Evolutionary conservation across 352 stramenopile species (phyloP).

Genomic region (Phytophthora quininea): DNA sequence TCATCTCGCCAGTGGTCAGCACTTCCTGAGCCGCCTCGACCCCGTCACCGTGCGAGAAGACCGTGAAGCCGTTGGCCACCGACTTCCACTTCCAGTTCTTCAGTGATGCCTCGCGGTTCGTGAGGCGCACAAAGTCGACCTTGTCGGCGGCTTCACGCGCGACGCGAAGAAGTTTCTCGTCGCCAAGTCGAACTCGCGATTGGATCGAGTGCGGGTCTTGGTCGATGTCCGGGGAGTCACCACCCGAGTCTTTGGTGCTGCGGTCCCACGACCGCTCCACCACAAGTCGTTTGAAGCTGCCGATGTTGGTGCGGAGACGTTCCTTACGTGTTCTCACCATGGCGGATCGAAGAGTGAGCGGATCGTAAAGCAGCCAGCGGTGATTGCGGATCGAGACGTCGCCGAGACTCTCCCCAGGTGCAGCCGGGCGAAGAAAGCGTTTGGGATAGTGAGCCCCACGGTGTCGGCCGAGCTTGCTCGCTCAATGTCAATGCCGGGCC

Average conservation of each 20-base stretch:
- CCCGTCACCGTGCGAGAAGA: conserved; percentile 38
- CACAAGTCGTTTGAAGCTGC: conserved; percentile 30
- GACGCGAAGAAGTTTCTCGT: conserved; percentile 26
- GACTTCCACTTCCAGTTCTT: conserved; percentile 42
- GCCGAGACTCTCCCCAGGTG: conserved; percentile 7
- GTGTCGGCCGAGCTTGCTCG: conserved; percentile 11
- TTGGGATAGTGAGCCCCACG: conserved; percentile 30
- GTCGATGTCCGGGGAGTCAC: conserved; percentile 23
- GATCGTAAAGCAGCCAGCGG: background rate
- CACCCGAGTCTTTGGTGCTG: conserved; percentile 27
- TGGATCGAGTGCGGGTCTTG: conserved; percentile 18
- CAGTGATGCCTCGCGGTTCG: conserved; percentile 32
- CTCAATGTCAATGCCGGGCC: conserved; percentile 9
- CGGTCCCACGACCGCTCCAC: conserved; percentile 28
- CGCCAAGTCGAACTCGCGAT: conserved; percentile 20
- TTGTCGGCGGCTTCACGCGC: conserved; percentile 31
- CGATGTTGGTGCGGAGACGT: conserved; percentile 18
- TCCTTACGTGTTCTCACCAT: conserved; percentile 29
- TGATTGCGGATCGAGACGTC: conserved; percentile 2
- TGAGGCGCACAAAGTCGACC: conserved; percentile 33
- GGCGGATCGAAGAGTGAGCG: conserved; percentile 29
- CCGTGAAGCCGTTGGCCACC: conserved; percentile 38
- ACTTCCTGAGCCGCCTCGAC: conserved; percentile 37
- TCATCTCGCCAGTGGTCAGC: conserved; percentile 36
- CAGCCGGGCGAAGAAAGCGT: conserved; percentile 32